phyloP scores from a whole-genome alignment of 345 rosid species.

The Cardamine occulta region DNA sequence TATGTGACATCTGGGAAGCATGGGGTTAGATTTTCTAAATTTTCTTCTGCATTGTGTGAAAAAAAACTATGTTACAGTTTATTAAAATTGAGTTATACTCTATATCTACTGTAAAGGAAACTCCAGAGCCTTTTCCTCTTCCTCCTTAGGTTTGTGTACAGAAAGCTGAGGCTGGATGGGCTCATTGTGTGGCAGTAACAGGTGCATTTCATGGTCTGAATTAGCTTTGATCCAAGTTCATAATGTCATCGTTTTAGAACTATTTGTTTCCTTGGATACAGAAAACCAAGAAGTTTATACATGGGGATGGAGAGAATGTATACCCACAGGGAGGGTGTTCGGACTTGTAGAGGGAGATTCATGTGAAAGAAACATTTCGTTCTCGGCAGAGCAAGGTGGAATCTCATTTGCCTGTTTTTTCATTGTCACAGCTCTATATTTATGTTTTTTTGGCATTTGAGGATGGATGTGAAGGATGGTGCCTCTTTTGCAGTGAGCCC shows the following conservation, averaged over 20 bases:
- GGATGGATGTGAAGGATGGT: slow-evolving; percentile 27
- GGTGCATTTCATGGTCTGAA: slow-evolving; percentile 49
- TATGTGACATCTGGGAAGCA: slow-evolving; percentile 96
- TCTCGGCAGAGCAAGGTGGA: slow-evolving; percentile 74
- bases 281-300: slow-evolving; percentile 82
- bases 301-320: slow-evolving; percentile 99
- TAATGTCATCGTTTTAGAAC: neutral
- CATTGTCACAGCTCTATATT: neutral
- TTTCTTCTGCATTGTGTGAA: slow-evolving; percentile 28
- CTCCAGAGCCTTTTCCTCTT: slow-evolving; percentile 92
- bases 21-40: slow-evolving; percentile 57
- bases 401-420: slow-evolving; percentile 23
- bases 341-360: slow-evolving; percentile 61
- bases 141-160: slow-evolving; percentile 70
- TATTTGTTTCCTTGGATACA: slow-evolving; percentile 41
- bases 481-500: slow-evolving; percentile 60
- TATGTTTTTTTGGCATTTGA: neutral
- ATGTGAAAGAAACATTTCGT: slow-evolving; percentile 58
- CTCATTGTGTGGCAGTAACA: slow-evolving; percentile 90
- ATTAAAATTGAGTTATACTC: neutral
- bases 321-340: slow-evolving; percentile 83
- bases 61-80: neutral
- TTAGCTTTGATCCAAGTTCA: slow-evolving; percentile 17
- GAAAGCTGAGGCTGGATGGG: slow-evolving; percentile 96
- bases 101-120: slow-evolving; percentile 59